Base-by-base conservation (phyloP, 495 filamentous ascomycete species). In the Talaromyces nanjingensis region DNA sequence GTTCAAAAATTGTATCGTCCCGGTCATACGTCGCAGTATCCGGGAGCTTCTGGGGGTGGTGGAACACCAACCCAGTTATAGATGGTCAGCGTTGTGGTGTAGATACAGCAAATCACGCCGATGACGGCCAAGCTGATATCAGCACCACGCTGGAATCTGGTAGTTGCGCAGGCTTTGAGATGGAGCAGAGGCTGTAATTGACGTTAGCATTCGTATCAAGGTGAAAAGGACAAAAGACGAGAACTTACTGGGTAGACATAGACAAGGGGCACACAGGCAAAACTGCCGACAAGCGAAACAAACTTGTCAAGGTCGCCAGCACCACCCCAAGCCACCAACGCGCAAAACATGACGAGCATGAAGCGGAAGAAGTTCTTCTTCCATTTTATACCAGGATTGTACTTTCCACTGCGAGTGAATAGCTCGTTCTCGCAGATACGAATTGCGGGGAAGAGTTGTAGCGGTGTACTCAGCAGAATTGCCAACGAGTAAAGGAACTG, bases 341-440 rank as follows among this genome's bases (percentile, higher is more conserved):
- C 90, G 70, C 93, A 97, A 34, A 92, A 70, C 66, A 89, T 83
- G 61, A 98, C 94, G 47, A 97, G 84, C 69, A 92, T 86, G 77
- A 97, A 98, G 37, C 94, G 89, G 79, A 94, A 98, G 61, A 87
- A 79, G 68, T 98, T 98, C 86, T 98, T 98, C 82, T 96, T 88
- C 93, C 93, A 97, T 77, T 98, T 98, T 80, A 98, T 96, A 60
- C 86, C 89, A 1, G 89, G 90, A 73, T 97, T 96, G 73, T 96
- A 92, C 74, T 98, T 98, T 60, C 94, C 94, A 63, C 91, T 96
- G 70, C 88, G 85, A 25, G 84, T 86, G 77, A 91, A 91, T 4
- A 91, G 75, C 66, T 86, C 86, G 63, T 82, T 85, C 69, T 86
- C 84, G 77, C 85, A 80, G 66, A 86, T 86, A 65, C 91, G 87